A percentile compares a stretch with the other conserved stretches of the same genome.
Evolutionary conservation across 2,329 filamentous ascomycete species (phyloP).

Genomic region (Metarhizium robertsii): DNA sequence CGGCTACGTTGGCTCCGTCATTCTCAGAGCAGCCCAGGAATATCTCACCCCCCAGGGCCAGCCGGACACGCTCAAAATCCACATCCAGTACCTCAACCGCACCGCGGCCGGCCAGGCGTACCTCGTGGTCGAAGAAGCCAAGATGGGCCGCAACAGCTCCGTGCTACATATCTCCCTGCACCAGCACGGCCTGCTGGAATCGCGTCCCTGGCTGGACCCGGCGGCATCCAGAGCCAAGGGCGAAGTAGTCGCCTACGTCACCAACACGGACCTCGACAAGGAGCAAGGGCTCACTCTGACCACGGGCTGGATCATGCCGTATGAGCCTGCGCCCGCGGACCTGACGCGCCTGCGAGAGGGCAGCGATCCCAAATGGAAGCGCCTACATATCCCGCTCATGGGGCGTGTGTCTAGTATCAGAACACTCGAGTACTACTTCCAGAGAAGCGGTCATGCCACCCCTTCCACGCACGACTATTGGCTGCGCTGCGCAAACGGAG

Average conservation of each 20-base stretch:
- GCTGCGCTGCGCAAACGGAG: slow-evolving; percentile 50
- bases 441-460: slow-evolving; percentile 7
- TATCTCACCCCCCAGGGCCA: slow-evolving; percentile 26
- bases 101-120: slow-evolving; percentile 27
- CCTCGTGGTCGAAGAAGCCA: slow-evolving; percentile 30
- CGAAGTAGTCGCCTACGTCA: slow-evolving; percentile 29
- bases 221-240: slow-evolving; percentile 15
- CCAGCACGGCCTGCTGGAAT: slow-evolving; percentile 24
- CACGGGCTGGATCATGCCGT: slow-evolving; percentile 15
- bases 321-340: slow-evolving; percentile 13
- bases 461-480: slow-evolving; percentile 32
- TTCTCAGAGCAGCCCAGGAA: slow-evolving; percentile 24
- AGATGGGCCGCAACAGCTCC: slow-evolving; percentile 30
- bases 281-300: slow-evolving; percentile 22
- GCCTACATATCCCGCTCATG: slow-evolving; percentile 9
- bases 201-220: slow-evolving; percentile 22
- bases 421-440: slow-evolving; percentile 23
- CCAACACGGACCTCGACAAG: slow-evolving; percentile 22
- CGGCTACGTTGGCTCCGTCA: slow-evolving; percentile 33
- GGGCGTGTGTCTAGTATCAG: slow-evolving; percentile 15
- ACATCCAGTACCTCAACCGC: slow-evolving; percentile 32
- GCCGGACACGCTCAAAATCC: slow-evolving; percentile 27
- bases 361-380: slow-evolving; percentile 21
- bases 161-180: slow-evolving; percentile 33
- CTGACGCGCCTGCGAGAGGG: slow-evolving; percentile 15